A percentile compares a stretch with the other conserved stretches of the same genome.
phyloP scores from a whole-genome alignment of 805 yeast genomes.

The Candida xiaguanensis region DNA sequence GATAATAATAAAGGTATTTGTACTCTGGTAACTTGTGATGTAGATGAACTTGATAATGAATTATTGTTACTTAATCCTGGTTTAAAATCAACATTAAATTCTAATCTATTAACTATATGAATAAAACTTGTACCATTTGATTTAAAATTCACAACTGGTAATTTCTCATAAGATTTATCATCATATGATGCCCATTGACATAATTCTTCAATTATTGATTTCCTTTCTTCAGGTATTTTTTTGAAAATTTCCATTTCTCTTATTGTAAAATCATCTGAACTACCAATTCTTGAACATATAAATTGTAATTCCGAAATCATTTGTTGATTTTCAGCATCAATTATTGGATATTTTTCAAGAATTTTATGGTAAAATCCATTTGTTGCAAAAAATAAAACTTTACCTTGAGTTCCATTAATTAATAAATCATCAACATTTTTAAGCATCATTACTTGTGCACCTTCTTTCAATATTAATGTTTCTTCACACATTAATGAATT shows the following conservation, averaged over 20 bases:
- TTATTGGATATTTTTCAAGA: constrained; percentile 18
- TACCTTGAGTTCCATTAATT: constrained; percentile 92
- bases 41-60: constrained; percentile 4
- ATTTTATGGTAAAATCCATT: constrained; percentile 20
- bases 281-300: constrained; percentile 21
- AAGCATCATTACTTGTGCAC: constrained; percentile 93
- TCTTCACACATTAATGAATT: constrained; percentile 73
- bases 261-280: constrained; percentile 14
- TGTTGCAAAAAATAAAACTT: constrained; percentile 53
- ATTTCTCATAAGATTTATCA: constrained; percentile 15
- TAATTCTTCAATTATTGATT: constrained; percentile 17
- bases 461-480: constrained; percentile 61
- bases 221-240: constrained; percentile 24
- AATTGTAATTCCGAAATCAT: constrained; percentile 22
- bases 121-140: constrained; percentile 25
- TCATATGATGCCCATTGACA: constrained; percentile 21
- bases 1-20: constrained; percentile 72
- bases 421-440: constrained; percentile 72
- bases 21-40: constrained; percentile 33
- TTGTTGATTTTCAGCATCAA: constrained; percentile 14
- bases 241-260: constrained; percentile 15
- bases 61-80: background rate
- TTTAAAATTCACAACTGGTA: constrained; percentile 49
- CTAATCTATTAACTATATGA: constrained; percentile 33
- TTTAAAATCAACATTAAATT: constrained; percentile 21